Conservation (phyloP, 1,284 basidiomycete species). For the Rhodotorula mucilaginosa region DNA sequence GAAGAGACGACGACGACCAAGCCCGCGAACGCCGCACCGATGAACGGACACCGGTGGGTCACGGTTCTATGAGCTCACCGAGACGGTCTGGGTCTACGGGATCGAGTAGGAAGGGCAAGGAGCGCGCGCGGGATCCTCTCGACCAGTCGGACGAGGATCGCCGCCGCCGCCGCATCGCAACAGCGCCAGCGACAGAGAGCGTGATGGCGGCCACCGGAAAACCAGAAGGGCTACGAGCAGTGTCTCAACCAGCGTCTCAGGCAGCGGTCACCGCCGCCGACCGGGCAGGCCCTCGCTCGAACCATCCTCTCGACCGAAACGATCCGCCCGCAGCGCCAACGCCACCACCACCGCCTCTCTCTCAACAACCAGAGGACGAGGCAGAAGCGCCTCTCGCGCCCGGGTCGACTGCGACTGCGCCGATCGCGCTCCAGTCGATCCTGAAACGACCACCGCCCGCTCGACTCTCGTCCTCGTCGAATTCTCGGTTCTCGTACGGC, state of each 20-base stretch:
- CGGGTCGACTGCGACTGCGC: neutral
- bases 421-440: slow-evolving; percentile 7
- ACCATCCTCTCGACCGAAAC: neutral
- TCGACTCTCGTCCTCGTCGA: neutral
- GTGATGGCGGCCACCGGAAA: too few species aligned
- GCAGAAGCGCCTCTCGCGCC: neutral
- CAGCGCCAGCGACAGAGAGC: too few species aligned
- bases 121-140: neutral
- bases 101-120: slow-evolving; percentile 1
- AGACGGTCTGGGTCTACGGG: too few species aligned
- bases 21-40: too few species aligned
- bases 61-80: too few species aligned
- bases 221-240: too few species aligned
- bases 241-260: too few species aligned
- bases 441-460: slow-evolving; percentile 6
- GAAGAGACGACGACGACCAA: neutral
- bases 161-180: neutral
- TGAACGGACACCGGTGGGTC: neutral
- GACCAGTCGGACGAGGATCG: neutral
- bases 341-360: neutral
- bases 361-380: neutral
- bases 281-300: too few species aligned
- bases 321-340: neutral
- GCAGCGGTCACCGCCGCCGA: too few species aligned
- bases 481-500: neutral